A percentile compares a stretch with the other conserved stretches of the same genome.
These are phyloP conservation scores for Coniochaeta prunicola DNA, from an alignment of 2,329 filamentous ascomycete genomes.

Conservation along the genomic window DNA sequence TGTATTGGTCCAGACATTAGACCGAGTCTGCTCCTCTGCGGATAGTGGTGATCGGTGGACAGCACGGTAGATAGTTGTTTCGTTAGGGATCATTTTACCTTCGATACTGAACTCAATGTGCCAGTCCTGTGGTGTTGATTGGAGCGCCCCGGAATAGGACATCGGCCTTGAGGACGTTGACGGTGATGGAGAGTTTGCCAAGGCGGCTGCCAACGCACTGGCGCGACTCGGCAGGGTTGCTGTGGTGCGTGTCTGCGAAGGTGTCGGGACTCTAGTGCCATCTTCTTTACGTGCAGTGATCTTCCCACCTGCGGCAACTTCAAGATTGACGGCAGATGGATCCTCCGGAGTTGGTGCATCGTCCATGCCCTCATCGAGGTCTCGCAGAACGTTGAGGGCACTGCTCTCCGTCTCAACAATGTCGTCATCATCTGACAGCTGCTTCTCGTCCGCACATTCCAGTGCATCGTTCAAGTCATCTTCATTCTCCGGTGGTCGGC, in stretches of 20 bases:
- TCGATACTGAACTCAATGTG: constrained; percentile 93
- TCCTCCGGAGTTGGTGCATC: constrained; percentile 60
- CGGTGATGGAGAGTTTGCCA: constrained; percentile 38
- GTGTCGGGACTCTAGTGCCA: constrained; percentile 78
- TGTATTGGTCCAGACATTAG: constrained; percentile 83
- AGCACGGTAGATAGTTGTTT: constrained; percentile 93
- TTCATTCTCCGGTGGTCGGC: constrained; percentile 47
- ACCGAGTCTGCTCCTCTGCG: constrained; percentile 56
- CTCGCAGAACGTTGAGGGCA: constrained; percentile 81
- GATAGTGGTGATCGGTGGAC: constrained; percentile 59
- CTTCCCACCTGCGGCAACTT: constrained; percentile 78
- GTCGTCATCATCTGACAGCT: constrained; percentile 63
- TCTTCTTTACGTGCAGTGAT: constrained; percentile 90
- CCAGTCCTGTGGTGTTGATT: constrained; percentile 82
- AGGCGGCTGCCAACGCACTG: constrained; percentile 29
- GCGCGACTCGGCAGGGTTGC: constrained; percentile 28
- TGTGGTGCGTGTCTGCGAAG: constrained; percentile 48
- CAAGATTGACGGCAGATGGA: constrained; percentile 83
- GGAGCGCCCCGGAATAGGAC: constrained; percentile 79
- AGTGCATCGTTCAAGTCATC: constrained; percentile 63
- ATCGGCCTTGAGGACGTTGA: constrained; percentile 56
- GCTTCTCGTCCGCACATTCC: constrained; percentile 90
- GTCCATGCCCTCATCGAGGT: constrained; percentile 78
- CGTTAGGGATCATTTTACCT: constrained; percentile 74
- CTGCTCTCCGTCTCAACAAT: constrained; percentile 49